Conservation (phyloP, 768 basidiomycete species). For the Auricularia sp. region DNA sequence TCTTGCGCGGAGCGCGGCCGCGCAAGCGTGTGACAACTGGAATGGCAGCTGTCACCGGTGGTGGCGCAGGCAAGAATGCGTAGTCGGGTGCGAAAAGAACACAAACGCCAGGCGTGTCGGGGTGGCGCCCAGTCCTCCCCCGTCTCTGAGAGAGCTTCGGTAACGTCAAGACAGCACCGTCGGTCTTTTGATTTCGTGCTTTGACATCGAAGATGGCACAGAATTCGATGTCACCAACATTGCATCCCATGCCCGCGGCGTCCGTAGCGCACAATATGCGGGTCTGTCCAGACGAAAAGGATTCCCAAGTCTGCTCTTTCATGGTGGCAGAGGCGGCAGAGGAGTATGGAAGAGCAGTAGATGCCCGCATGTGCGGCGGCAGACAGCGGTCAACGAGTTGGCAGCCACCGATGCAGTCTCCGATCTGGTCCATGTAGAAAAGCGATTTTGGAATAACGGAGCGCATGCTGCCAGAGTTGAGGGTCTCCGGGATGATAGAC, state of each 20-base stretch:
- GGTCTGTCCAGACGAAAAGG: conserved; percentile 12
- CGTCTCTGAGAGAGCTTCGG: neutral
- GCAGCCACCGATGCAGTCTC: conserved; percentile 10
- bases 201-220: neutral
- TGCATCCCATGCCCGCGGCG: conserved; percentile 18
- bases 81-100: neutral
- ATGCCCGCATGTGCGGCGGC: conserved; percentile 13
- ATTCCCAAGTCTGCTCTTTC: conserved; percentile 14
- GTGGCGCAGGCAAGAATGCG: neutral
- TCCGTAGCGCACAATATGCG: conserved; percentile 16
- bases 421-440: conserved; percentile 16
- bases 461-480: conserved; percentile 8
- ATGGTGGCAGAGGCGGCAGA: conserved; percentile 11
- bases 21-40: neutral
- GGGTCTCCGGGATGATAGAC: conserved; percentile 10
- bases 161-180: neutral
- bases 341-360: conserved; percentile 15
- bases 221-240: conserved; percentile 13
- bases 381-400: conserved; percentile 12
- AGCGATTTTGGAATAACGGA: conserved; percentile 13
- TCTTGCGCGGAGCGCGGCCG: neutral
- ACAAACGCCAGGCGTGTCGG: neutral
- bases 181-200: neutral
- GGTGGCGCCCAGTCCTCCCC: neutral
- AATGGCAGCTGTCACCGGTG: neutral